These are phyloP conservation scores for Thielaviopsis cerberus DNA, from an alignment of 2,329 filamentous ascomycete species.

Conservation along the genomic window DNA sequence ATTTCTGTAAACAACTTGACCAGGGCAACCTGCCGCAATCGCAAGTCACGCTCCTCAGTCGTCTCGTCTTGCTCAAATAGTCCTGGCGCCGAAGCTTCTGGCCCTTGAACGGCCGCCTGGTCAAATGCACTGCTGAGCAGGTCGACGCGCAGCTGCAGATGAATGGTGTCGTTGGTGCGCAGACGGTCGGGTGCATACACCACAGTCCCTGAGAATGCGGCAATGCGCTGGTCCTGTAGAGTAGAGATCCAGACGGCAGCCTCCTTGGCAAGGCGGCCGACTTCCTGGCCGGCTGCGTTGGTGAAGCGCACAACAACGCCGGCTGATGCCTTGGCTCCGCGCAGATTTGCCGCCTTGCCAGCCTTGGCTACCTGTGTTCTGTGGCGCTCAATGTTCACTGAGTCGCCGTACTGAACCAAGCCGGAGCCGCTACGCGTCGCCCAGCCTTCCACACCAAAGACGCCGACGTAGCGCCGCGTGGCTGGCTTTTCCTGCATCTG, in stretches of 20 bases:
- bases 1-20: constrained; percentile 83
- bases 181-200: constrained; percentile 76
- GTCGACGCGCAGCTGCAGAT: constrained; percentile 66
- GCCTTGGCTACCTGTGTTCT: constrained; percentile 27
- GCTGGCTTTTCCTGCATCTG: constrained; percentile 13
- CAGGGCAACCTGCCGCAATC: constrained; percentile 68
- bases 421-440: constrained; percentile 64
- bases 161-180: constrained; percentile 84
- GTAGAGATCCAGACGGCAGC: constrained; percentile 82
- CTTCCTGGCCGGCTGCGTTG: constrained; percentile 56
- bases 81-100: constrained; percentile 25
- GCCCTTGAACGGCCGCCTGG: background rate
- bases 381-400: constrained; percentile 71
- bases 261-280: constrained; percentile 75
- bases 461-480: constrained; percentile 56
- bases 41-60: constrained; percentile 62
- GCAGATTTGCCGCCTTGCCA: constrained; percentile 21
- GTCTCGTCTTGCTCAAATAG: constrained; percentile 77
- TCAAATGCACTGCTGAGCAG: constrained; percentile 49
- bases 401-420: constrained; percentile 62
- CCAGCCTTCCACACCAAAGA: constrained; percentile 84
- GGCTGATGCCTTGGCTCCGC: constrained; percentile 43
- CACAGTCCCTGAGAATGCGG: constrained; percentile 68
- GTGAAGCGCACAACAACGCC: constrained; percentile 90
- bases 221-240: constrained; percentile 76